These are phyloP conservation scores for Cyberlindnera maritima DNA, from an alignment of 805 yeast genomes.

Conservation along the genomic window DNA sequence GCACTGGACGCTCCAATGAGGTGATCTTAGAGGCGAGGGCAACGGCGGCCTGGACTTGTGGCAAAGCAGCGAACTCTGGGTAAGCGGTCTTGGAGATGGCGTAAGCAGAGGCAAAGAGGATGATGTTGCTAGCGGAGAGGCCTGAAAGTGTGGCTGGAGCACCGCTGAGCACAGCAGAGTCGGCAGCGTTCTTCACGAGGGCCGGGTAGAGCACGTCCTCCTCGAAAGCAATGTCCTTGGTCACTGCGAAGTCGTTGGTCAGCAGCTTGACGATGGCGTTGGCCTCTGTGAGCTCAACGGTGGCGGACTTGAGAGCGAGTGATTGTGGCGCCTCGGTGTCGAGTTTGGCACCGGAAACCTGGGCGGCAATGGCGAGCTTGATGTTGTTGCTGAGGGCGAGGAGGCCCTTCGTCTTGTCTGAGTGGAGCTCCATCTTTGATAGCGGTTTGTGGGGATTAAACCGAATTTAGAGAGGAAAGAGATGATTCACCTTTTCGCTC, in stretches of 20 bases:
- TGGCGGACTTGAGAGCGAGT: slow-evolving; percentile 19
- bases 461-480: neutral
- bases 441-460: neutral
- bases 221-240: slow-evolving; percentile 37
- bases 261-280: slow-evolving; percentile 70
- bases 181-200: slow-evolving; percentile 32
- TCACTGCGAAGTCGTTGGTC: slow-evolving; percentile 43
- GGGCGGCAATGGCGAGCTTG: slow-evolving; percentile 29
- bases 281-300: slow-evolving; percentile 53
- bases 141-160: slow-evolving; percentile 28
- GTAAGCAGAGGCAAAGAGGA: slow-evolving; percentile 57
- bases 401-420: slow-evolving; percentile 24
- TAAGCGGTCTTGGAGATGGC: slow-evolving; percentile 34
- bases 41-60: slow-evolving; percentile 43
- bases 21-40: slow-evolving; percentile 45
- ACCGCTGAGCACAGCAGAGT: slow-evolving; percentile 15
- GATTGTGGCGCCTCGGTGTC: slow-evolving; percentile 26
- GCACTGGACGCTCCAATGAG: slow-evolving; percentile 38
- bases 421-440: slow-evolving; percentile 20
- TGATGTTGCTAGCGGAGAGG: slow-evolving; percentile 49
- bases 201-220: slow-evolving; percentile 44
- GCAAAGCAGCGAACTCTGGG: slow-evolving; percentile 29
- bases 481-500: too few species aligned
- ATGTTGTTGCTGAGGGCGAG: slow-evolving; percentile 26
- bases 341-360: slow-evolving; percentile 18